Conservation (phyloP, 2,329 filamentous ascomycete genomes). For the Stagonosporopsis cucurbitacearum region DNA sequence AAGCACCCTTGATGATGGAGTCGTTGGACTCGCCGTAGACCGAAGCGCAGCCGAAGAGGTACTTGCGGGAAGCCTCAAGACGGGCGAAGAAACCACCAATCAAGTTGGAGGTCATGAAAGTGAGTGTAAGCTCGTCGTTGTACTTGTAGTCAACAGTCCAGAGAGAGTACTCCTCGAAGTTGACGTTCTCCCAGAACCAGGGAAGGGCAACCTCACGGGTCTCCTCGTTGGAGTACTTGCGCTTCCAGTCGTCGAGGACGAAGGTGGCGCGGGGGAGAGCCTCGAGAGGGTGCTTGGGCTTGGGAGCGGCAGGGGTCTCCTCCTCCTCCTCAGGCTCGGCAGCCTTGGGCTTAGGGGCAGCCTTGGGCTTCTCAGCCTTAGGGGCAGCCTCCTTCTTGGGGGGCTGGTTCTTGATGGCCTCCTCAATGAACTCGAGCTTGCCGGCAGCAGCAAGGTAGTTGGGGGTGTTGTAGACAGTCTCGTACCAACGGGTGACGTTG, state of each 20-base stretch:
- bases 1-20: slow-evolving; percentile 90
- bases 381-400: slow-evolving; percentile 70
- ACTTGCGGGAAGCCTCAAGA: slow-evolving; percentile 97
- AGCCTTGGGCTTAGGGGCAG: slow-evolving; percentile 61
- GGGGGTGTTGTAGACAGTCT: slow-evolving; percentile 90
- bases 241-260: slow-evolving; percentile 96
- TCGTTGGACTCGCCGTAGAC: slow-evolving; percentile 90
- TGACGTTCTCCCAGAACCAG: slow-evolving; percentile 98
- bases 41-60: slow-evolving; percentile 87
- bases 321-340: slow-evolving; percentile 64
- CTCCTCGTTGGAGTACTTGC: slow-evolving; percentile 96
- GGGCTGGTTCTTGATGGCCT: slow-evolving; percentile 73
- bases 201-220: slow-evolving; percentile 81
- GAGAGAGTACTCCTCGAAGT: slow-evolving; percentile 93
- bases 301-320: slow-evolving; percentile 70
- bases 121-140: slow-evolving; percentile 94
- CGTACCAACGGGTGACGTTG: slow-evolving; percentile 90
- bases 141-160: slow-evolving; percentile 98
- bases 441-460: slow-evolving; percentile 83
- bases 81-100: slow-evolving; percentile 97
- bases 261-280: slow-evolving; percentile 79
- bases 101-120: slow-evolving; percentile 99
- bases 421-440: slow-evolving; percentile 80
- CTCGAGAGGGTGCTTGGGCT: slow-evolving; percentile 97
- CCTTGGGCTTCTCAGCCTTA: slow-evolving; percentile 78